phyloP scores from a whole-genome alignment of 495 filamentous ascomycete species.

The Terfezia boudieri region DNA sequence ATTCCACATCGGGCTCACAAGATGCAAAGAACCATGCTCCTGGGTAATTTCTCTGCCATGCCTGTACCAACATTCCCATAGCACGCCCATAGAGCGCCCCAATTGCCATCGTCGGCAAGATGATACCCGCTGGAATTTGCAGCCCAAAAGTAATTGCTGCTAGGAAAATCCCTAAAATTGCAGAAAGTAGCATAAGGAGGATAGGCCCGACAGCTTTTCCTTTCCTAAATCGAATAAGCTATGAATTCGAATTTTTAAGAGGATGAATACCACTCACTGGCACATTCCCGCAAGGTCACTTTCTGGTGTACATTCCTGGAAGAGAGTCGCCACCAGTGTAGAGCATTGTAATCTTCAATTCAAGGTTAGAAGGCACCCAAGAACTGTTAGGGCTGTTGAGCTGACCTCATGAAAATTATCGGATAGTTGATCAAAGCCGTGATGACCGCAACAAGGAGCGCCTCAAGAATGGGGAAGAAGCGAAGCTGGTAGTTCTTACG shows the following conservation, averaged over 20 bases:
- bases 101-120: slow-evolving; percentile 92
- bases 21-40: slow-evolving; percentile 50
- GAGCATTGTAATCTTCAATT: slow-evolving; percentile 44
- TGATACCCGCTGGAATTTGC: slow-evolving; percentile 91
- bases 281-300: slow-evolving; percentile 70
- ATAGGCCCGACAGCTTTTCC: slow-evolving; percentile 45
- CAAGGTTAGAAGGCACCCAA: neutral
- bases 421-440: slow-evolving; percentile 87
- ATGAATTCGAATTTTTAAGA: slow-evolving; percentile 20
- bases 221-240: slow-evolving; percentile 3
- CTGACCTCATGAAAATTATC: slow-evolving; percentile 64
- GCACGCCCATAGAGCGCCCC: slow-evolving; percentile 84
- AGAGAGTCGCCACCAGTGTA: slow-evolving; percentile 76
- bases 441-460: slow-evolving; percentile 45
- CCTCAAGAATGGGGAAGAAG: slow-evolving; percentile 50
- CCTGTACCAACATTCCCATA: slow-evolving; percentile 67
- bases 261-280: slow-evolving; percentile 20
- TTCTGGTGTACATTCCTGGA: slow-evolving; percentile 64
- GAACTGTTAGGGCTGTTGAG: neutral
- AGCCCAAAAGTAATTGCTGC: slow-evolving; percentile 82
- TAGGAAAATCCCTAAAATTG: slow-evolving; percentile 62
- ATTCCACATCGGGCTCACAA: slow-evolving; percentile 73
- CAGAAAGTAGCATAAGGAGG: slow-evolving; percentile 54
- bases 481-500: slow-evolving; percentile 40
- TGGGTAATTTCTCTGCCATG: slow-evolving; percentile 65